Conservation (phyloP, 31 red algal species). For the Asparagopsis taxiformis region DNA sequence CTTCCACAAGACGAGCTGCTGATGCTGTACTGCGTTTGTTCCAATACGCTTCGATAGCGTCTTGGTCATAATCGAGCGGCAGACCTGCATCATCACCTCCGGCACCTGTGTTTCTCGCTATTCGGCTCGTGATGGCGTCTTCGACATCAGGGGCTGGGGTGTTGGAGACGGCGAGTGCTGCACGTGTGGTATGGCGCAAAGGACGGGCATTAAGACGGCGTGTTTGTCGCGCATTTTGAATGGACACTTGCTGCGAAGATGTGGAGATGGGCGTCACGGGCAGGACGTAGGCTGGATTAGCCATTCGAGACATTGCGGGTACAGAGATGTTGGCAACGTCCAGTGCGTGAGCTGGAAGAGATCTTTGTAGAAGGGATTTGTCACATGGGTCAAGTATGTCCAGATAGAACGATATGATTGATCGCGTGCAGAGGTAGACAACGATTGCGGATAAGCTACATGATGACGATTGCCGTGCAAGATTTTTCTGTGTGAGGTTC, state of each 20-base stretch:
- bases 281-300: conserved; percentile 6
- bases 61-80: conserved; percentile 74
- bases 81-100: conserved; percentile 63
- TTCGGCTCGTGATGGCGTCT: not conserved
- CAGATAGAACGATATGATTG: no score
- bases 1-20: conserved; percentile 61
- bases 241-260: not conserved
- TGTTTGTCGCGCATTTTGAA: not conserved
- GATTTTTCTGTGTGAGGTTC: no score
- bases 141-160: not conserved
- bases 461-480: no score
- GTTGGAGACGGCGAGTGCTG: not conserved
- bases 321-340: no score
- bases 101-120: conserved; percentile 1
- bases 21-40: conserved; percentile 60
- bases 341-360: no score
- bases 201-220: not conserved
- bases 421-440: no score
- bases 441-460: no score
- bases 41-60: conserved; percentile 85
- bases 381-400: no score
- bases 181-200: not conserved
- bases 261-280: not conserved
- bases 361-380: no score
- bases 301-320: no score